Conservation (phyloP, 352 stramenopile genomes). For the Phytopythium boreale region DNA sequence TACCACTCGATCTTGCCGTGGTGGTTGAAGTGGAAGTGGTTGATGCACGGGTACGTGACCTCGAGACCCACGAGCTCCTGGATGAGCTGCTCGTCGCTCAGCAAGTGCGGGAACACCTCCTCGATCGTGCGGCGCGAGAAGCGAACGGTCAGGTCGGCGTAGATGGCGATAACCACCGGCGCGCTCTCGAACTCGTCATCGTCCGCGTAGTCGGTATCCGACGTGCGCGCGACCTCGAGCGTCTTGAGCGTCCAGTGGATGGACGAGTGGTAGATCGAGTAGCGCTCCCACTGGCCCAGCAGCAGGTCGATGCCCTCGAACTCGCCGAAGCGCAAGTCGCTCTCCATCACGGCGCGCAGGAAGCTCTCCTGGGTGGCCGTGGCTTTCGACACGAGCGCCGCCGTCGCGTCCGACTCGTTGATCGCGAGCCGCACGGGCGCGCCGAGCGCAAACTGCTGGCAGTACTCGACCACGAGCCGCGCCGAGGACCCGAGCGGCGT, state of each 20-base stretch:
- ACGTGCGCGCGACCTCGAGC: conserved; percentile 25
- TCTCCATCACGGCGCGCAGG: conserved; percentile 31
- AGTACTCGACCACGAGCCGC: conserved; percentile 50
- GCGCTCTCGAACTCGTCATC: conserved; percentile 10
- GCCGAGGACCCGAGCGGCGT: conserved; percentile 25
- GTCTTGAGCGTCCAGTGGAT: conserved; percentile 45
- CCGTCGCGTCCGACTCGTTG: conserved; percentile 20
- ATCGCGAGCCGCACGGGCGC: conserved; percentile 37
- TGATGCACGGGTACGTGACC: conserved; percentile 42
- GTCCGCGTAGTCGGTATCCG: conserved; percentile 30
- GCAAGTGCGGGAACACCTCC: conserved; percentile 46
- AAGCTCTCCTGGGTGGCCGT: conserved; percentile 29
- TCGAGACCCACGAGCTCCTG: conserved; percentile 42
- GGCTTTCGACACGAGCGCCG: conserved; percentile 20
- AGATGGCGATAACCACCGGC: conserved; percentile 24
- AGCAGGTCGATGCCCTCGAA: conserved; percentile 44
- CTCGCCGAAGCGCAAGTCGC: conserved; percentile 41
- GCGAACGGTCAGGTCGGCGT: conserved; percentile 29
- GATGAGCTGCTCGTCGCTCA: conserved; percentile 30
- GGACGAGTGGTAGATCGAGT: conserved; percentile 42
- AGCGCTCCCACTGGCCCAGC: conserved; percentile 54
- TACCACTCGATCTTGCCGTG: conserved; percentile 41
- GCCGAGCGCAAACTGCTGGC: conserved; percentile 39
- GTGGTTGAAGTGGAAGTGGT: conserved; percentile 39
- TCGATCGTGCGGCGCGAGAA: conserved; percentile 52